phyloP scores from a whole-genome alignment of 2,329 filamentous ascomycete species.

The Clonostachys byssicola region DNA sequence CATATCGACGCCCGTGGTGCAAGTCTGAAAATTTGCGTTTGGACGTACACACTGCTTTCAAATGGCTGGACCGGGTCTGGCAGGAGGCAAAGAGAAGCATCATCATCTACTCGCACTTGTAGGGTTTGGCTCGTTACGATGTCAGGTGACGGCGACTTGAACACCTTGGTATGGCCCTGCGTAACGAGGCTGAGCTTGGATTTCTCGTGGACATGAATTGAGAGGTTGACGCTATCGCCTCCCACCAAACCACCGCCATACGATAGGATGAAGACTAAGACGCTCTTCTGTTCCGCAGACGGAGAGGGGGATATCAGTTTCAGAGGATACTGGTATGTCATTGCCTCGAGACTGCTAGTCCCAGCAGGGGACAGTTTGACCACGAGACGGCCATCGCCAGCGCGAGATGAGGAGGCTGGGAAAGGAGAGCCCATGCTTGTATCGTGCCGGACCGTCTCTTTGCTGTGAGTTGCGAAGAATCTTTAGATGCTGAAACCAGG shows the following conservation, averaged over 20 bases:
- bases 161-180: slow-evolving; percentile 90
- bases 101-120: slow-evolving; percentile 41
- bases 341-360: slow-evolving; percentile 65
- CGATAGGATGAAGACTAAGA: slow-evolving; percentile 84
- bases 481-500: neutral
- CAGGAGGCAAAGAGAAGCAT: slow-evolving; percentile 60
- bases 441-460: neutral
- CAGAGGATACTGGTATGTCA: slow-evolving; percentile 89
- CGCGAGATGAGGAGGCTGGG: slow-evolving; percentile 64
- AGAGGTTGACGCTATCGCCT: slow-evolving; percentile 76
- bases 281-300: slow-evolving; percentile 57
- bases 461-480: neutral
- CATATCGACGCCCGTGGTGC: slow-evolving; percentile 61
- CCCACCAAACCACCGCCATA: slow-evolving; percentile 93
- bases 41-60: slow-evolving; percentile 76
- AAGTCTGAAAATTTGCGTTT: slow-evolving; percentile 73
- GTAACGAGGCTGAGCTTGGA: slow-evolving; percentile 67
- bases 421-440: slow-evolving; percentile 64
- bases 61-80: slow-evolving; percentile 95
- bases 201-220: slow-evolving; percentile 57
- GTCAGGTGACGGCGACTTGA: slow-evolving; percentile 64
- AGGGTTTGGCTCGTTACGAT: slow-evolving; percentile 56
- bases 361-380: slow-evolving; percentile 68
- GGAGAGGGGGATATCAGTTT: slow-evolving; percentile 85
- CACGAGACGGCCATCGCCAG: slow-evolving; percentile 76